phyloP scores from a whole-genome alignment of 768 basidiomycete species.

The Favolaschia claudopus region DNA sequence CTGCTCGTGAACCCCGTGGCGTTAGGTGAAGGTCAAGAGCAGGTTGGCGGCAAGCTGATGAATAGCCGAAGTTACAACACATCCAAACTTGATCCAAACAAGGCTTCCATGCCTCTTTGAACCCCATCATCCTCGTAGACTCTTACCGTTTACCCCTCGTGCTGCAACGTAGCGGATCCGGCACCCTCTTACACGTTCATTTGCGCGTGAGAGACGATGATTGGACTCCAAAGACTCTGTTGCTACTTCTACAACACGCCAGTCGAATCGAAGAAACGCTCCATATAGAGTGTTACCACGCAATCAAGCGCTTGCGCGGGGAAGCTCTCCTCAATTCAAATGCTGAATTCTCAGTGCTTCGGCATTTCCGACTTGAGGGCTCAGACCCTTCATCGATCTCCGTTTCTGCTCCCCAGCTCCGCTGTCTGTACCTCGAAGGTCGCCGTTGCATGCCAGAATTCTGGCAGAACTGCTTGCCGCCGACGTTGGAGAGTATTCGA shows the following conservation, averaged over 20 bases:
- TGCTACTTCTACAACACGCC: background rate
- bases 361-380: background rate
- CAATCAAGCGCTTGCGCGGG: too few relatives aligned
- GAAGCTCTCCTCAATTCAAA: background rate
- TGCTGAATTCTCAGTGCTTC: background rate
- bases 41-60: too few relatives aligned
- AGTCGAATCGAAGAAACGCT: conserved; percentile 6
- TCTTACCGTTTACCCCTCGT: background rate
- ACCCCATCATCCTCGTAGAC: too few relatives aligned
- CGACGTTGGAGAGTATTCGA: background rate
- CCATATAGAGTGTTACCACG: background rate
- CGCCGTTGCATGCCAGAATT: background rate
- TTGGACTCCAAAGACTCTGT: background rate
- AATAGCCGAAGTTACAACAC: too few relatives aligned
- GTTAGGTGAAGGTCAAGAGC: too few relatives aligned
- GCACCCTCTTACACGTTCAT: background rate
- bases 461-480: background rate
- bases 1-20: conserved; percentile 83
- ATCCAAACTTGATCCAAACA: too few relatives aligned
- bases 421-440: background rate
- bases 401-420: background rate
- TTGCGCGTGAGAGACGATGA: too few relatives aligned
- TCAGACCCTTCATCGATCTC: background rate
- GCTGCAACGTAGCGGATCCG: background rate
- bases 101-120: too few relatives aligned